phyloP scores from a whole-genome alignment of 1,284 basidiomycete genomes.

The Sporisorium reilianum region DNA sequence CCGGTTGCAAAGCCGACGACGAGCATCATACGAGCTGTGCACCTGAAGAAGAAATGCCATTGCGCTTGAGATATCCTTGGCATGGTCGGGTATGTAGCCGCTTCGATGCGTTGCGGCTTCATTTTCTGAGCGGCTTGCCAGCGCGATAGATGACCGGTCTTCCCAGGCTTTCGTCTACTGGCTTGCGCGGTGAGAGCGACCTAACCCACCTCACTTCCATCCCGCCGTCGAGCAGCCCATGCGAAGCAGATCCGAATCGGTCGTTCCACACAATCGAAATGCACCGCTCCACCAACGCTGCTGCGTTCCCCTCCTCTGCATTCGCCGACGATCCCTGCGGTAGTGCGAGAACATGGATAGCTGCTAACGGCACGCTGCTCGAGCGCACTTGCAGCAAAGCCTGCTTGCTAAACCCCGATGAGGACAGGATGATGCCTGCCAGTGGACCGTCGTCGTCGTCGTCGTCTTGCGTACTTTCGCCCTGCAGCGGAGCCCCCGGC shows the following conservation, averaged over 20 bases:
- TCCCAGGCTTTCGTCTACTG: slow-evolving; percentile 5
- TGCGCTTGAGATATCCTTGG: neutral
- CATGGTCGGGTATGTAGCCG: neutral
- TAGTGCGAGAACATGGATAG: slow-evolving; percentile 43
- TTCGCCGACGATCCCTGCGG: neutral
- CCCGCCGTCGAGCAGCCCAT: slow-evolving; percentile 30
- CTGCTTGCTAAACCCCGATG: slow-evolving; percentile 57
- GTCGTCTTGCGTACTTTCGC: neutral
- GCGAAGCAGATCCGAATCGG: slow-evolving; percentile 16
- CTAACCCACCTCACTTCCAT: slow-evolving; percentile 38
- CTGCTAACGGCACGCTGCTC: slow-evolving; percentile 44
- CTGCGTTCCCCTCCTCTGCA: neutral
- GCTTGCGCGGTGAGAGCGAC: neutral
- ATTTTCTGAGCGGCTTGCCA: slow-evolving; percentile 13
- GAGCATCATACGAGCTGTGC: neutral
- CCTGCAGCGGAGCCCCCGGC: neutral
- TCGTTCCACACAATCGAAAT: slow-evolving; percentile 46
- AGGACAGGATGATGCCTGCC: slow-evolving; percentile 28
- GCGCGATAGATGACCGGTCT: slow-evolving; percentile 31
- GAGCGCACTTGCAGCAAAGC: slow-evolving; percentile 47
- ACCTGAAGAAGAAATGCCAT: neutral
- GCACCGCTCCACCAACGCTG: slow-evolving; percentile 22
- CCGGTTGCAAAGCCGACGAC: neutral
- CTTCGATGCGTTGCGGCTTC: neutral
- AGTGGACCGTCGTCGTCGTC: neutral